Evolutionary conservation across 495 filamentous ascomycete species (phyloP).

Genomic region (Penicillium arizonense): DNA sequence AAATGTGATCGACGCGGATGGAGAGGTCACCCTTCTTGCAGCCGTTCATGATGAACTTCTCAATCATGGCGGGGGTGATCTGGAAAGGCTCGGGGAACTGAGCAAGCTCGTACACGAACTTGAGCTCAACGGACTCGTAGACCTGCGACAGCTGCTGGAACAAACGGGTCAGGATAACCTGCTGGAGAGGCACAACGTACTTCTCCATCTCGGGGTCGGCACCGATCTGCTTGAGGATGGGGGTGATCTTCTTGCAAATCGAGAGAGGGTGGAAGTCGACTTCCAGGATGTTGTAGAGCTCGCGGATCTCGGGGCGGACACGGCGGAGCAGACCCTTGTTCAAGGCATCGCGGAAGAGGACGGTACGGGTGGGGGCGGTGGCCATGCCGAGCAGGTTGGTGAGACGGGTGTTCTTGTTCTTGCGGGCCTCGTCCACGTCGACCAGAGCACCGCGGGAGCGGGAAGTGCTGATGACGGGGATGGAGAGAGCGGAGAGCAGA

Average conservation of each 20-base stretch:
- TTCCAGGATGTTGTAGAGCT: constrained; percentile 97
- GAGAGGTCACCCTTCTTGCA: constrained; percentile 99
- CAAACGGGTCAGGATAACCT: constrained; percentile 95
- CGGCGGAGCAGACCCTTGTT: constrained; percentile 92
- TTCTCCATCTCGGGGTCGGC: constrained; percentile 94
- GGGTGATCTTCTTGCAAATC: constrained; percentile 98
- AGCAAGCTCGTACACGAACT: constrained; percentile 89
- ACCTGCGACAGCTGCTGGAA: constrained; percentile 99
- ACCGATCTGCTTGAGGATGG: constrained; percentile 91
- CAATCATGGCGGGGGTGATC: constrained; percentile 85
- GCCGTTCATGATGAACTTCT: constrained; percentile 99
- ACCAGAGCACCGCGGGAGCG: constrained; percentile 93
- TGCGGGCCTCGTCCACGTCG: constrained; percentile 94
- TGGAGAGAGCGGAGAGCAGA: constrained; percentile 90
- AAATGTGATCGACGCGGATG: constrained; percentile 93
- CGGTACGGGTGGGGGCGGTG: constrained; percentile 81
- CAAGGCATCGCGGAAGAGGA: constrained; percentile 90
- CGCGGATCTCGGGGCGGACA: constrained; percentile 87
- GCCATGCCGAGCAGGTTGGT: constrained; percentile 95
- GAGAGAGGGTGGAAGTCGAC: constrained; percentile 98
- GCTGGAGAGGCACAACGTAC: constrained; percentile 90
- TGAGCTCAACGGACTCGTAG: constrained; percentile 95
- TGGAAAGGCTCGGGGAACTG: constrained; percentile 97
- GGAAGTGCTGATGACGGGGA: constrained; percentile 97
- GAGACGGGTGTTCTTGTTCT: constrained; percentile 97